phyloP scores from a whole-genome alignment of 371 early-diverging fungal species.

The Lichtheimia ornata region DNA sequence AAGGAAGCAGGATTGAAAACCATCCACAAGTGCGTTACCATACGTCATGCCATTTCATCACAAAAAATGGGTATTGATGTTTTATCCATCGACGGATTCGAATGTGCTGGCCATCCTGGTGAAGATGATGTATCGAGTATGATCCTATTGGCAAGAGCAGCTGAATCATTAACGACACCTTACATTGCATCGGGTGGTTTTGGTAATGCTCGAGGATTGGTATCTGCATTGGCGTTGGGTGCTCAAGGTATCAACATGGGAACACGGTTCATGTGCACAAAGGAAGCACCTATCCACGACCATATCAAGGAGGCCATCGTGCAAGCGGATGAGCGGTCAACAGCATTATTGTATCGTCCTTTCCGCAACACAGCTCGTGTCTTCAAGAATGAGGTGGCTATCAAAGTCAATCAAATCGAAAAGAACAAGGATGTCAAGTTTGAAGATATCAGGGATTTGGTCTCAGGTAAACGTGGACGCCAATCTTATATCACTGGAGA shows the following conservation, averaged over 20 bases:
- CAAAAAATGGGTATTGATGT: slow-evolving; percentile 65
- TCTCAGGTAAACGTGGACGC: slow-evolving; percentile 71
- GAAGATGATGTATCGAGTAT: slow-evolving; percentile 79
- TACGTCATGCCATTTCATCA: slow-evolving; percentile 73
- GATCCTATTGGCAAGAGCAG: slow-evolving; percentile 75
- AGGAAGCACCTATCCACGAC: slow-evolving; percentile 72
- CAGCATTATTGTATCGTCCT: slow-evolving; percentile 73
- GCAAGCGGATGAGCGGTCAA: slow-evolving; percentile 66
- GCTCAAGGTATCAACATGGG: slow-evolving; percentile 80
- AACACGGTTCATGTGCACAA: slow-evolving; percentile 82
- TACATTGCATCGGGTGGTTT: slow-evolving; percentile 84
- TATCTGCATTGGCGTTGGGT: slow-evolving; percentile 73
- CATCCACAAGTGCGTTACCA: slow-evolving; percentile 79
- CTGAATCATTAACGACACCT: slow-evolving; percentile 62
- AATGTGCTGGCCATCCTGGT: slow-evolving; percentile 87
- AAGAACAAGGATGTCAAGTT: slow-evolving; percentile 62
- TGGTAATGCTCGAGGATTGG: slow-evolving; percentile 71
- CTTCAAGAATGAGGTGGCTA: slow-evolving; percentile 72
- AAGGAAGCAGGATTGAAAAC: slow-evolving; percentile 74
- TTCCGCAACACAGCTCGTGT: slow-evolving; percentile 81
- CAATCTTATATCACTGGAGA: slow-evolving; percentile 73
- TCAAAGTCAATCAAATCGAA: slow-evolving; percentile 71
- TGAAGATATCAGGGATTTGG: slow-evolving; percentile 68
- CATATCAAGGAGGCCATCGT: slow-evolving; percentile 79
- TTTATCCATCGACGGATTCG: slow-evolving; percentile 78